These are phyloP conservation scores for Tetraselmis striata DNA, from an alignment of 139 green algal species.

Conservation along the genomic window DNA sequence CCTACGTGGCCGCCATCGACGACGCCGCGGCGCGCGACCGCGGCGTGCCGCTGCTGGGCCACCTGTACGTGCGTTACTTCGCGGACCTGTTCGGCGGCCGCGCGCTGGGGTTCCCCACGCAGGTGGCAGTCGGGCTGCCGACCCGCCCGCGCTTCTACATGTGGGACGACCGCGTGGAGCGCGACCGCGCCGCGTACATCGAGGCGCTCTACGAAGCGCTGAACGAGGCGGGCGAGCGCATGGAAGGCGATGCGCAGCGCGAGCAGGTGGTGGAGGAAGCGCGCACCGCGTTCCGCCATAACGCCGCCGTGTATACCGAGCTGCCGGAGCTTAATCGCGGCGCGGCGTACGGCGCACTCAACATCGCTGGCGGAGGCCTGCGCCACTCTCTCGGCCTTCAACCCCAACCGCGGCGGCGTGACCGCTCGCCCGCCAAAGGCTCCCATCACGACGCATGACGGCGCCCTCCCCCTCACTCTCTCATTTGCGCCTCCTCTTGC, in stretches of 20 bases:
- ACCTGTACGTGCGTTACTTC: conserved; percentile 11
- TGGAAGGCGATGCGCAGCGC: not conserved
- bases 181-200: not conserved
- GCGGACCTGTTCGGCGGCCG: conserved; percentile 8
- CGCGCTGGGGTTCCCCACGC: conserved; percentile 1
- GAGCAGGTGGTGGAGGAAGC: not conserved
- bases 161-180: not conserved
- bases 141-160: not conserved
- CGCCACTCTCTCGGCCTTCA: no score
- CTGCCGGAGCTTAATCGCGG: not conserved
- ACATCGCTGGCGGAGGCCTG: not conserved
- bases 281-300: conserved; percentile 2
- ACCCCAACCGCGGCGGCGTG: no score
- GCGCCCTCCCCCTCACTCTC: no score
- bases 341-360: not conserved
- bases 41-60: not conserved
- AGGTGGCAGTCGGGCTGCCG: not conserved
- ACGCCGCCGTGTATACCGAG: conserved; percentile 5
- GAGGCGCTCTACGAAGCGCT: not conserved
- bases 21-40: not conserved
- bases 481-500: no score
- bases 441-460: no score
- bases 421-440: no score
- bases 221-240: not conserved
- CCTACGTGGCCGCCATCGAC: not conserved